phyloP scores from a whole-genome alignment of 495 filamentous ascomycete species.

The Aspergillus ellipticus region DNA sequence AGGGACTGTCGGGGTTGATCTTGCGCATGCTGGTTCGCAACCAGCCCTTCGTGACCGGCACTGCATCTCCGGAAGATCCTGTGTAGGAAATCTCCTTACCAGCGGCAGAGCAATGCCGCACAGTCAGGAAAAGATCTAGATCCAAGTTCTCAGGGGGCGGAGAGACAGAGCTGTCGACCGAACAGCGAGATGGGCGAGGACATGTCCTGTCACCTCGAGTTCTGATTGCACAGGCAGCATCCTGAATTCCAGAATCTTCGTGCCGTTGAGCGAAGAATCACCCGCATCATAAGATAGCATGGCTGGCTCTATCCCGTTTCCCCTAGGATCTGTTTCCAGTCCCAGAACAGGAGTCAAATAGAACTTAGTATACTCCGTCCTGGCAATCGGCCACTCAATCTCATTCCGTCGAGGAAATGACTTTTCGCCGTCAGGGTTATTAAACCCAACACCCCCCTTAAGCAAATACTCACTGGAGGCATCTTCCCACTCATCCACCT shows the following conservation, averaged over 20 bases:
- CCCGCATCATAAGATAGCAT: background rate
- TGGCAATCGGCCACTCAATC: conserved; percentile 53
- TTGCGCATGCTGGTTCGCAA: conserved; percentile 25
- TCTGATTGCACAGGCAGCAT: conserved; percentile 44
- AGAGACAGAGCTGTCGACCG: conserved; percentile 18
- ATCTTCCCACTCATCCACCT: conserved; percentile 48
- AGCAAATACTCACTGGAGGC: conserved; percentile 49
- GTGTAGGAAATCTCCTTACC: conserved; percentile 58
- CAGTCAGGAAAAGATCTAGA: conserved; percentile 58
- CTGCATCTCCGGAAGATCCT: conserved; percentile 43
- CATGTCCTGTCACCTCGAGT: conserved; percentile 58
- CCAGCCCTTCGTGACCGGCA: conserved; percentile 23
- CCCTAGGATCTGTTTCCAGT: background rate
- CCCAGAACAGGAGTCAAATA: conserved; percentile 31
- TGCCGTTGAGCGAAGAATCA: background rate
- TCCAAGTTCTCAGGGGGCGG: conserved; percentile 31
- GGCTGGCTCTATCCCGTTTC: conserved; percentile 19
- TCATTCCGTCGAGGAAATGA: conserved; percentile 43
- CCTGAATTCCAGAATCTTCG: conserved; percentile 36
- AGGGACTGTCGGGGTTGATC: background rate
- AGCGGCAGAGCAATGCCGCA: conserved; percentile 45
- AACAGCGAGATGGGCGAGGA: conserved; percentile 55
- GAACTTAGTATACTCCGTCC: conserved; percentile 49
- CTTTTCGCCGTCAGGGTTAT: conserved; percentile 46
- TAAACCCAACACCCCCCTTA: conserved; percentile 52